phyloP scores from a whole-genome alignment of 2,329 filamentous ascomycete species.

The Talaromyces sp. region DNA sequence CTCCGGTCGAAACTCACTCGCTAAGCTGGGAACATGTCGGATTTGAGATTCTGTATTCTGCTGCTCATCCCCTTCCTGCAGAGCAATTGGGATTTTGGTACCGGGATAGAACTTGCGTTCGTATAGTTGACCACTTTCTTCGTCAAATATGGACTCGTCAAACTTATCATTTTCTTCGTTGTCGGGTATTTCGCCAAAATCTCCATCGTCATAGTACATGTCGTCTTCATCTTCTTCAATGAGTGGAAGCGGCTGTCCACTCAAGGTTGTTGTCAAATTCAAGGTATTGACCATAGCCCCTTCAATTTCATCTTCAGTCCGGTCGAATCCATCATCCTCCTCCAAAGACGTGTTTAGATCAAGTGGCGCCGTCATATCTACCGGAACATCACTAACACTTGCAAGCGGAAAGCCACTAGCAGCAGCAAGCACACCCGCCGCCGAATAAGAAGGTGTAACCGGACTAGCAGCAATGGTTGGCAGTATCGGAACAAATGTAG shows the following conservation, averaged over 20 bases:
- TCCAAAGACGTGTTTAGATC: background rate
- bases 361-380: background rate
- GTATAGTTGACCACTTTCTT: conserved; percentile 45
- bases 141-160: conserved; percentile 50
- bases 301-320: background rate
- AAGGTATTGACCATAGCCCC: background rate
- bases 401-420: background rate
- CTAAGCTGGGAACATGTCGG: conserved; percentile 35
- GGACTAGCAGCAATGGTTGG: conserved; percentile 37
- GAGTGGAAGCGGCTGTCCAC: background rate
- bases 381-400: background rate
- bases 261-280: background rate
- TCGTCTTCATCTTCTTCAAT: conserved; percentile 35
- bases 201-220: conserved; percentile 48
- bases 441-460: conserved; percentile 26
- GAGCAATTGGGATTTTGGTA: conserved; percentile 15
- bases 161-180: conserved; percentile 36
- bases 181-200: conserved; percentile 40
- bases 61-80: conserved; percentile 4
- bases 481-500: conserved; percentile 35
- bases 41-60: conserved; percentile 22
- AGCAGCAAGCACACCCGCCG: conserved; percentile 10
- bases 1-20: conserved; percentile 30
- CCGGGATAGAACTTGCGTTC: conserved; percentile 32
- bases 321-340: background rate